These are phyloP conservation scores for Haplographium delicatum DNA, from an alignment of 495 filamentous ascomycete genomes.

Conservation along the genomic window DNA sequence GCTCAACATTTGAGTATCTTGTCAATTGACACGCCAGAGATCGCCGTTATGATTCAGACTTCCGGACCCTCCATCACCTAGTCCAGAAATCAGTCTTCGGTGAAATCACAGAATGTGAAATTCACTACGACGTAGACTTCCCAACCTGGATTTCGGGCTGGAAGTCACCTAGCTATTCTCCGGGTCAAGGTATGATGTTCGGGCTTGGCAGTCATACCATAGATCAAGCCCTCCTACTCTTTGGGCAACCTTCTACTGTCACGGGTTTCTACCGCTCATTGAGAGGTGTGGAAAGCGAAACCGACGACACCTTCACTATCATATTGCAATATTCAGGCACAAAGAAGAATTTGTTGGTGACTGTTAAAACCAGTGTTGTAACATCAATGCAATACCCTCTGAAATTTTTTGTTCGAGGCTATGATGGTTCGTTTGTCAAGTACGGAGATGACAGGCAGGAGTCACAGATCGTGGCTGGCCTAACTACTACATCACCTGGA, in stretches of 20 bases:
- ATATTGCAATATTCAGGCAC: constrained; percentile 32
- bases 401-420: constrained; percentile 62
- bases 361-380: constrained; percentile 51
- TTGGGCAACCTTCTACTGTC: constrained; percentile 58
- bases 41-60: constrained; percentile 68
- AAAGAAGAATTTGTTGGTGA: constrained; percentile 30
- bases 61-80: constrained; percentile 56
- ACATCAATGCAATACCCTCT: constrained; percentile 59
- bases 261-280: constrained; percentile 61
- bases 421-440: constrained; percentile 65
- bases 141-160: constrained; percentile 43
- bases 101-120: constrained; percentile 60
- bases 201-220: constrained; percentile 69
- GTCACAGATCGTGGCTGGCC: constrained; percentile 55
- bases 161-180: constrained; percentile 48
- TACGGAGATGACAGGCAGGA: constrained; percentile 65
- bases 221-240: constrained; percentile 62
- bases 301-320: constrained; percentile 34
- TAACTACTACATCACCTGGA: constrained; percentile 30
- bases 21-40: constrained; percentile 27
- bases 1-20: background rate
- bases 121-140: constrained; percentile 58
- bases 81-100: constrained; percentile 47
- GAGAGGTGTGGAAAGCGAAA: constrained; percentile 36
- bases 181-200: constrained; percentile 61